Base-by-base conservation (phyloP, 345 rosid genomes). In the Eucalyptus sp. region DNA sequence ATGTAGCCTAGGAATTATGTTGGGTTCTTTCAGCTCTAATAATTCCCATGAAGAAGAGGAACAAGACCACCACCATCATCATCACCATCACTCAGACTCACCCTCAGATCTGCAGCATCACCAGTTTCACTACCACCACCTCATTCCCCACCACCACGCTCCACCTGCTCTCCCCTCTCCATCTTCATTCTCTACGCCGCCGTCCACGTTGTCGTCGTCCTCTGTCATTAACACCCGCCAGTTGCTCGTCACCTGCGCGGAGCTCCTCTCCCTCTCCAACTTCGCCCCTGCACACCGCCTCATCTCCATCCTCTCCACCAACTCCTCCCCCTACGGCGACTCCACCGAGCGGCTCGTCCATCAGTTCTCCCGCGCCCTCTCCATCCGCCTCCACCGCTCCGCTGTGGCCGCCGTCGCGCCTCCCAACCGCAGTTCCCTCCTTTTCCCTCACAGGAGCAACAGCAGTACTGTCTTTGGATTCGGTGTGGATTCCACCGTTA, bases 351-450 rank as follows among this genome's bases (percentile, higher is more conserved):
- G 99, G 48, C 89, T 97, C 9, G 94, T 93, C 46, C 92, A 97
- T 88, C 98, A 96, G 86, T 98, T 98, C 89, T 86, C 94, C n/a
- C 93, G 90, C 91, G 98, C 99, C 86, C 94, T 98, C 89, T 96
- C 97, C 68, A 89, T 94, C 88, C 97, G 96, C 87, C 94, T 96
- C 91, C 92, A 62, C 90, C 92, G 87, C 85, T 93, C 87, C 92
- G 76, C 41, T 88, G 87, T 87, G 51, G 33, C 88, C 2, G 71
- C 90, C 87, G 83, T 88, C 83, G 88, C 89, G 44, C 27, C 46
- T 46, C 27, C 44, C 87, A 85, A 27, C 56, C n/a, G 50, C 46
- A 31, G 88, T 48, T 31, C 43, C n/a, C 79, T 76, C 27, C 48
- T 76, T 76, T 76, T 76, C 48, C 83, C 84, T 86, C 43, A 54